Conservation (phyloP, 2,329 filamentous ascomycete species). For the Didymella pomorum region DNA sequence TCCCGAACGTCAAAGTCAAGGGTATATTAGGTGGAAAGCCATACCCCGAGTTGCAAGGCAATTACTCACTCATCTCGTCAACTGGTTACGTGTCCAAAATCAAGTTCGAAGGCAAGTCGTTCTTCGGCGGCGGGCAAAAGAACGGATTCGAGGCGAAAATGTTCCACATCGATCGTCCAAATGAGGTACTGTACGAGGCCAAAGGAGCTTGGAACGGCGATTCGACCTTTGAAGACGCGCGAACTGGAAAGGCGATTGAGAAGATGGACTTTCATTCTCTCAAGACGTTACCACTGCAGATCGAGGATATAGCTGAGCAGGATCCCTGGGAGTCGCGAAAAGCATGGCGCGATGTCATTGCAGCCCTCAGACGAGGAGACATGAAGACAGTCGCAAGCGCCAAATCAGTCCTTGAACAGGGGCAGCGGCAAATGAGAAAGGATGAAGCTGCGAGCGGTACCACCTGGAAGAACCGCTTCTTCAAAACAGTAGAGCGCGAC, state of each 20-base stretch:
- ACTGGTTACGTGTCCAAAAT: conserved; percentile 54
- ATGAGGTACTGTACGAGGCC: conserved; percentile 48
- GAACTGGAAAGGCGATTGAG: conserved; percentile 48
- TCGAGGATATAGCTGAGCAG: conserved; percentile 47
- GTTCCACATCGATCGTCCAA: conserved; percentile 46
- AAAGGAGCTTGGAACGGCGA: conserved; percentile 54
- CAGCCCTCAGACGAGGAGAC: conserved; percentile 50
- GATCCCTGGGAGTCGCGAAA: conserved; percentile 57
- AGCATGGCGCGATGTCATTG: conserved; percentile 54
- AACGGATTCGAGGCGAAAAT: conserved; percentile 53
- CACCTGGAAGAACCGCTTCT: conserved; percentile 54
- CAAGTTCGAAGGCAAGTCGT: conserved; percentile 55
- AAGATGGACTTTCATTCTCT: conserved; percentile 43
- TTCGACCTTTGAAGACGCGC: conserved; percentile 50
- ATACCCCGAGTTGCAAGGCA: conserved; percentile 55
- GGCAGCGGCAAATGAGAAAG: conserved; percentile 54
- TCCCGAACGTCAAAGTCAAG: conserved; percentile 57
- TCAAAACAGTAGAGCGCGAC: conserved; percentile 43
- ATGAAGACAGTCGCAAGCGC: conserved; percentile 50
- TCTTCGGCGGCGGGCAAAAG: conserved; percentile 52
- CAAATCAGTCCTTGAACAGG: conserved; percentile 48
- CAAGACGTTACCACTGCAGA: conserved; percentile 31
- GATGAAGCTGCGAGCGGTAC: conserved; percentile 48
- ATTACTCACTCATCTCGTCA: conserved; percentile 53
- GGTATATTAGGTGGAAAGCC: conserved; percentile 54